Evolutionary conservation across 495 filamentous ascomycete species (phyloP).

Genomic region (Bathelium albidoporum): DNA sequence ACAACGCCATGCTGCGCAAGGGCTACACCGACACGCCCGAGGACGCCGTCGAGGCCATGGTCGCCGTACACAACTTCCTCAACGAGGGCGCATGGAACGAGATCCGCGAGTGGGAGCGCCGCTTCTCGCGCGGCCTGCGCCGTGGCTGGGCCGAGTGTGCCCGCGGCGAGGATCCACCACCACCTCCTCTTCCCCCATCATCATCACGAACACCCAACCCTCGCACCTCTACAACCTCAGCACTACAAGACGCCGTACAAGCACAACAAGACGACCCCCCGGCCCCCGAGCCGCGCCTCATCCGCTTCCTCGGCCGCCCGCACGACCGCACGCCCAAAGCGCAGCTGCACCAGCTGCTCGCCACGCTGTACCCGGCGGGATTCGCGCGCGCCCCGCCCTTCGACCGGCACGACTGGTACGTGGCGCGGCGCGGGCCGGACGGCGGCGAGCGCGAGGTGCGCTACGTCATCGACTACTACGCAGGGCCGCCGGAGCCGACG

Average conservation of each 20-base stretch:
- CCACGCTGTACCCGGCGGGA: slow-evolving; percentile 63
- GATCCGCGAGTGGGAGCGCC: slow-evolving; percentile 81
- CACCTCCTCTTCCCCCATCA: slow-evolving; percentile 16
- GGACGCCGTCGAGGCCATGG: slow-evolving; percentile 93
- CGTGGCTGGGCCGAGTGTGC: slow-evolving; percentile 66
- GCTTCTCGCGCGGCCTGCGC: slow-evolving; percentile 61
- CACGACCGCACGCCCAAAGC: slow-evolving; percentile 87
- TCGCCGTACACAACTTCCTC: slow-evolving; percentile 92
- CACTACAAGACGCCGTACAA: no score
- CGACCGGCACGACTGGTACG: slow-evolving; percentile 95
- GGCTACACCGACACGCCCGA: slow-evolving; percentile 88
- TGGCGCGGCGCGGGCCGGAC: slow-evolving; percentile 55
- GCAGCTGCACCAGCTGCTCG: slow-evolving; percentile 63
- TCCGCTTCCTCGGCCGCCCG: slow-evolving; percentile 81
- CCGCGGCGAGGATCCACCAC: slow-evolving; percentile 67
- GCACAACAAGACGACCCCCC: not conserved
- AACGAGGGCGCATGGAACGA: slow-evolving; percentile 96
- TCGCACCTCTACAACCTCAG: not conserved
- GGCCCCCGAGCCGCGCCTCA: slow-evolving; percentile 49
- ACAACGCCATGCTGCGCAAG: slow-evolving; percentile 92
- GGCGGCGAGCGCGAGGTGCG: slow-evolving; percentile 60
- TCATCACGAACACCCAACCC: not conserved
- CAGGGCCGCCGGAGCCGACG: slow-evolving; percentile 70
- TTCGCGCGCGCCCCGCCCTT: slow-evolving; percentile 84
- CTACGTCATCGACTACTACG: slow-evolving; percentile 98